Evolutionary conservation across 2,329 filamentous ascomycete species (phyloP), one percentile per base, ranked within the genome.

Genomic region (Parastagonospora avenae): DNA sequence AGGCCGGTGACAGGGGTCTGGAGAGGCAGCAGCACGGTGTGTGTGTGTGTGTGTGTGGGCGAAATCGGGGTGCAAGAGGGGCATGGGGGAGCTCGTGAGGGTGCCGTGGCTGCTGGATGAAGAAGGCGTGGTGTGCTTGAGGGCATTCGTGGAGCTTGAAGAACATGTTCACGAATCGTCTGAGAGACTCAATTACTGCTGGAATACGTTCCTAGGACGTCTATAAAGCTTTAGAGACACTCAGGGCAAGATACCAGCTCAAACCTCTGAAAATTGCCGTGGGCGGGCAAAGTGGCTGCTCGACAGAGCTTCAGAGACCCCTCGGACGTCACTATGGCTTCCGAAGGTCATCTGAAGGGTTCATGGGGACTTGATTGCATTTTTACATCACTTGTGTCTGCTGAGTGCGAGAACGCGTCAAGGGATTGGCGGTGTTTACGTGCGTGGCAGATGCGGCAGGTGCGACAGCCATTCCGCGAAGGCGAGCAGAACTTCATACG

Each of bases 11-110:
- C 15, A 16, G 24, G 38, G 31, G 27, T 19, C n/a, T 24, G 46
- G 16, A 29, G 8, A 24, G 12, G 44, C 29, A 40, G 44, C n/a
- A 32, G 29, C 11, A 36, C 33, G 28, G 14, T 8, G 36, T n/a
- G 36, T 40, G 36, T 15, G 36, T 33, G 15, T n/a, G n/a, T n/a
- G 4, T 8, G 24, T 16, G 24, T 15, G 27, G 24, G 42, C 31
- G 14, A 16, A 5, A 11, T 29, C 24, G 19, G 16, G 35, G 37
- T 14, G 38, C 15, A 31, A 15, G 38, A 42, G 15, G n/a, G 16
- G 31, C 46, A 42, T 36, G 14, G 19, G 38, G 30, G 8, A 28
- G 44, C 44, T 46, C 37, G 44, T 8, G 33, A 33, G 28, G 24
- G 28, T 4, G n/a, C 14, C 8, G 37, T 46, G 44, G 29, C 14